Percentiles rank a stretch among this genome's conserved stretches.
phyloP scores from a whole-genome alignment of 768 basidiomycete genomes.

The Rhizopogon roseolus region DNA sequence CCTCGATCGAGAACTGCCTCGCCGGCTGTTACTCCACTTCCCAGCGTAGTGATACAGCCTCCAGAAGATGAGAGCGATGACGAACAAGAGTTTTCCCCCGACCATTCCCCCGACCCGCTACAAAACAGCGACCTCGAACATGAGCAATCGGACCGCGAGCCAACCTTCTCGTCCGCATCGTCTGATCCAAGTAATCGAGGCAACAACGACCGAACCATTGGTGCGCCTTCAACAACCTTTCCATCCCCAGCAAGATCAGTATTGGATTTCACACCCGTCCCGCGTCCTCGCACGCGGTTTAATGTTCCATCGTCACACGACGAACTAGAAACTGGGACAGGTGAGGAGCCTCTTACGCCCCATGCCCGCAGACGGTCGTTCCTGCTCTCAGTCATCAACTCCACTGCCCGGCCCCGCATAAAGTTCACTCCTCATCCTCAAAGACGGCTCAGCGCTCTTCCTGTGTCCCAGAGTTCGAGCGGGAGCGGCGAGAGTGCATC shows the following conservation, averaged over 20 bases:
- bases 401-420: conserved; percentile 68
- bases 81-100: conserved; percentile 3
- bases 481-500: conserved; percentile 29
- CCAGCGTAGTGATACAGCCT: conserved; percentile 18
- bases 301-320: conserved; percentile 40
- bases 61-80: conserved; percentile 12
- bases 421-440: conserved; percentile 42
- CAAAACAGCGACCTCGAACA: conserved; percentile 21
- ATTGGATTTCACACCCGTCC: conserved; percentile 57
- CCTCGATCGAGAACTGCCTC: conserved; percentile 49
- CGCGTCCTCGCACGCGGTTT: conserved; percentile 60
- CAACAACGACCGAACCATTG: conserved; percentile 20
- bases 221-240: conserved; percentile 34
- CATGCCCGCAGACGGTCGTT: conserved; percentile 74
- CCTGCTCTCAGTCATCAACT: conserved; percentile 79
- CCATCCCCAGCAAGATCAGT: conserved; percentile 54
- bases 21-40: conserved; percentile 33
- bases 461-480: conserved; percentile 39
- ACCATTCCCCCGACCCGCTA: conserved; percentile 3
- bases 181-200: conserved; percentile 29
- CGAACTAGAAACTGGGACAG: conserved; percentile 29
- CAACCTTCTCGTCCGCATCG: conserved; percentile 72
- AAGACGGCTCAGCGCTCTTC: conserved; percentile 57
- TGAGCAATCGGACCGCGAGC: conserved; percentile 34
- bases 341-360: conserved; percentile 53